A percentile compares a stretch with the other conserved stretches of the same genome.
Conservation (phyloP, 352 stramenopile species). For the Aphanomyces invadans region DNA sequence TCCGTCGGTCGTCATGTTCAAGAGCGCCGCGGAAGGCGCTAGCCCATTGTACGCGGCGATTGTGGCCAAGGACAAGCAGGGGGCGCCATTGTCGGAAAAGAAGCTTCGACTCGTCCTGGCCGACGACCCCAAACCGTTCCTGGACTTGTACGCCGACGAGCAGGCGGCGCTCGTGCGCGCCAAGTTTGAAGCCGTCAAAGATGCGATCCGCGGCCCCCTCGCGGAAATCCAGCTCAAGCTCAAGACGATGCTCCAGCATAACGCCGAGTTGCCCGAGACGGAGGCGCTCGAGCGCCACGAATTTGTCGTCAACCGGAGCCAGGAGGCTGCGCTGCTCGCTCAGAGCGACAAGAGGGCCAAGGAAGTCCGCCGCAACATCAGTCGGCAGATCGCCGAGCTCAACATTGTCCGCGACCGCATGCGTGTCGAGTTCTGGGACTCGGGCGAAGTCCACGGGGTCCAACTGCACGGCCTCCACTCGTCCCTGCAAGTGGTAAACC, state of each 20-base stretch:
- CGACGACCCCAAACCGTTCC: slow-evolving; percentile 34
- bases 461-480: slow-evolving; percentile 44
- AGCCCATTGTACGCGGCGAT: slow-evolving; percentile 52
- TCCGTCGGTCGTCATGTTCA: slow-evolving; percentile 4
- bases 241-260: slow-evolving; percentile 57
- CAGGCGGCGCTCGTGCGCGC: slow-evolving; percentile 37
- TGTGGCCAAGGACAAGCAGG: slow-evolving; percentile 46
- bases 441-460: slow-evolving; percentile 54
- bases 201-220: slow-evolving; percentile 50
- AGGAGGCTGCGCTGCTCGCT: slow-evolving; percentile 44
- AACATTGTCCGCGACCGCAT: slow-evolving; percentile 78
- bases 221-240: slow-evolving; percentile 60
- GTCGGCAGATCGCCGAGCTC: slow-evolving; percentile 62
- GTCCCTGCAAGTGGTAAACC: slow-evolving; percentile 56
- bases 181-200: slow-evolving; percentile 58
- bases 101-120: slow-evolving; percentile 46
- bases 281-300: slow-evolving; percentile 76
- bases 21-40: slow-evolving; percentile 17
- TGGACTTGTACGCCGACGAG: slow-evolving; percentile 34
- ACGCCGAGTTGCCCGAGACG: slow-evolving; percentile 49
- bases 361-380: slow-evolving; percentile 55
- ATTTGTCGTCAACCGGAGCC: slow-evolving; percentile 85
- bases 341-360: slow-evolving; percentile 50
- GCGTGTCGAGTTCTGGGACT: slow-evolving; percentile 88
- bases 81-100: slow-evolving; percentile 18